phyloP scores from a whole-genome alignment of 106 monocot species.

The Iris macrosiphon region DNA sequence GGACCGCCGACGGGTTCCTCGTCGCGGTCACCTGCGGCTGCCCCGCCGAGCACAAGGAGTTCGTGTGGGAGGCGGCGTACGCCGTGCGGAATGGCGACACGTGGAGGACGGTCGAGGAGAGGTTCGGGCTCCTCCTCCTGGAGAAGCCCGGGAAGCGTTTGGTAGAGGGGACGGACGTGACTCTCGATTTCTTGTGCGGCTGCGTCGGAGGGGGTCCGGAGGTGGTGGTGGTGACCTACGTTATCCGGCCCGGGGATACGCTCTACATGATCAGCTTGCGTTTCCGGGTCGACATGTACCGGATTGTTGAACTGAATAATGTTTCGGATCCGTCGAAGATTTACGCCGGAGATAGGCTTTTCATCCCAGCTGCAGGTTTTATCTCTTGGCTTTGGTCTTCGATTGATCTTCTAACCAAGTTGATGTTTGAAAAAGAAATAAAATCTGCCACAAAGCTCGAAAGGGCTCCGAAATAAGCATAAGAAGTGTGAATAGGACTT shows the following conservation, averaged over 20 bases:
- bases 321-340: background rate
- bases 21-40: conserved; percentile 3
- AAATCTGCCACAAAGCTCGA: no score
- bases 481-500: no score
- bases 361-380: conserved; percentile 11
- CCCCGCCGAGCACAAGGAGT: conserved; percentile 6
- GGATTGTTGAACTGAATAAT: background rate
- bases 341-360: conserved; percentile 8
- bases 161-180: background rate
- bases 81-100: conserved; percentile 4
- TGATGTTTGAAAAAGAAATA: no score
- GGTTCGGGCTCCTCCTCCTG: conserved; percentile 8
- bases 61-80: background rate
- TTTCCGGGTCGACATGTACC: background rate
- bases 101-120: conserved; percentile 3
- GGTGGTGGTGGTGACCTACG: conserved; percentile 9
- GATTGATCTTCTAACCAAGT: no score
- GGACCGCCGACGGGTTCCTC: conserved; percentile 10
- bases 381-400: background rate
- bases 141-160: background rate
- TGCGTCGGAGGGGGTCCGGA: conserved; percentile 7
- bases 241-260: conserved; percentile 6
- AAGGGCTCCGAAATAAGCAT: no score
- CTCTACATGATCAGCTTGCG: background rate
- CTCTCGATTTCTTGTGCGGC: conserved; percentile 11